phyloP scores from a whole-genome alignment of 2,329 filamentous ascomycete species.

The Triangularia verruculosa region DNA sequence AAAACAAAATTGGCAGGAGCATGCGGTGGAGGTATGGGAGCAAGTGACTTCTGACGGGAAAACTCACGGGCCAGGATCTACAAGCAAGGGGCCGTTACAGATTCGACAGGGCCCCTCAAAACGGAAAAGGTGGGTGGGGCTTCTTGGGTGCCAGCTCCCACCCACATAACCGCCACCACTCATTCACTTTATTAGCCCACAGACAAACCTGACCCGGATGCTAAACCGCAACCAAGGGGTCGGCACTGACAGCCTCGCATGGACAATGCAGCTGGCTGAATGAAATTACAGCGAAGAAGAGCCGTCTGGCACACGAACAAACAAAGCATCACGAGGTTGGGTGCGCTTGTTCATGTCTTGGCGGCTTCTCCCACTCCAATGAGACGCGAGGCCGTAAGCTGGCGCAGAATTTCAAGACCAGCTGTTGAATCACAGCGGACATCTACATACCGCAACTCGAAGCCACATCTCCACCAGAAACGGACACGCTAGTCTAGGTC shows the following conservation, averaged over 20 bases:
- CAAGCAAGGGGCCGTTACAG: constrained; percentile 29
- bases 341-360: neutral
- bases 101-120: constrained; percentile 25
- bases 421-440: too few relatives aligned
- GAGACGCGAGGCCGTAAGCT: neutral
- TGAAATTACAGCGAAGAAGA: constrained; percentile 33
- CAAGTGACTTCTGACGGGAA: constrained; percentile 6
- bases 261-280: constrained; percentile 9
- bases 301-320: constrained; percentile 21
- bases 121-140: neutral
- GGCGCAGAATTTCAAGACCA: neutral
- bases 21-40: constrained; percentile 6
- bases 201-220: neutral
- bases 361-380: neutral
- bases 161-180: neutral
- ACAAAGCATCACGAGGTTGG: neutral
- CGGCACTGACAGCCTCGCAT: neutral
- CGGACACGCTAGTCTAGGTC: neutral
- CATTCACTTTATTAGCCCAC: neutral
- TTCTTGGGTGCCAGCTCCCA: neutral
- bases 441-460: neutral
- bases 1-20: constrained; percentile 27
- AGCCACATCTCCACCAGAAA: neutral
- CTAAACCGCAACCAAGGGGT: neutral
- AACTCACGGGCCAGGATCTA: constrained; percentile 25